Evolutionary conservation across 2,329 filamentous ascomycete genomes (phyloP).

Genomic region (Plectosphaerella cucumerina): DNA sequence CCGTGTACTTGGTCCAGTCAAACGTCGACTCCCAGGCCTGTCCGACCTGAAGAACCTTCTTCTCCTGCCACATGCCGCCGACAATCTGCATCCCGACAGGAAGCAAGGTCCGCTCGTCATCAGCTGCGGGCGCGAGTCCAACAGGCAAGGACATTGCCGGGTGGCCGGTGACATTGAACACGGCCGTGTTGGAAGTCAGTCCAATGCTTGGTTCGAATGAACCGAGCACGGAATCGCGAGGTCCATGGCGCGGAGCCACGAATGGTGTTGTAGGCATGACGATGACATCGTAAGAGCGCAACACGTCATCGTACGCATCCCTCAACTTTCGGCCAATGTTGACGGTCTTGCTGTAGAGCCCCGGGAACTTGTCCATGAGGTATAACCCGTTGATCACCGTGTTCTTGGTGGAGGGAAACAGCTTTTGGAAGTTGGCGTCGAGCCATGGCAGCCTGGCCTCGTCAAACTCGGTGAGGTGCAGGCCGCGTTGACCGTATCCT

Average conservation of each 20-base stretch:
- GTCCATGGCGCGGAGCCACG: conserved; percentile 38
- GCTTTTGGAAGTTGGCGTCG: conserved; percentile 42
- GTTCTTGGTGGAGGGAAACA: conserved; percentile 50
- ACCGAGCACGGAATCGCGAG: conserved; percentile 31
- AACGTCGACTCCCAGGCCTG: too few relatives aligned
- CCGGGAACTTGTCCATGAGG: conserved; percentile 36
- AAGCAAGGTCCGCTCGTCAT: conserved; percentile 33
- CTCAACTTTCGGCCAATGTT: conserved; percentile 41
- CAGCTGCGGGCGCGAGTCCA: conserved; percentile 36
- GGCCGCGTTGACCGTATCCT: conserved; percentile 39
- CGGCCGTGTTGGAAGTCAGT: conserved; percentile 49
- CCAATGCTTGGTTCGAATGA: conserved; percentile 49
- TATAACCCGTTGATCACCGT: conserved; percentile 49
- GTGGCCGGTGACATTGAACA: conserved; percentile 54
- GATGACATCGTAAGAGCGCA: conserved; percentile 37
- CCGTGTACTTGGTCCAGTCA: too few relatives aligned
- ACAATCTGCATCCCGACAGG: conserved; percentile 54
- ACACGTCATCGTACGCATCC: conserved; percentile 38
- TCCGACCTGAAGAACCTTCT: too few relatives aligned
- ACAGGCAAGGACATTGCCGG: conserved; percentile 49
- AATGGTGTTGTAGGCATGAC: conserved; percentile 46
- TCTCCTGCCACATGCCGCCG: conserved; percentile 46
- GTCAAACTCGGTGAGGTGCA: conserved; percentile 47
- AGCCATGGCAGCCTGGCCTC: conserved; percentile 40
- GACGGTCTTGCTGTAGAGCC: conserved; percentile 42